Evolutionary conservation across 352 stramenopile genomes (phyloP).

Genomic region (Globisporangium barbulae): DNA sequence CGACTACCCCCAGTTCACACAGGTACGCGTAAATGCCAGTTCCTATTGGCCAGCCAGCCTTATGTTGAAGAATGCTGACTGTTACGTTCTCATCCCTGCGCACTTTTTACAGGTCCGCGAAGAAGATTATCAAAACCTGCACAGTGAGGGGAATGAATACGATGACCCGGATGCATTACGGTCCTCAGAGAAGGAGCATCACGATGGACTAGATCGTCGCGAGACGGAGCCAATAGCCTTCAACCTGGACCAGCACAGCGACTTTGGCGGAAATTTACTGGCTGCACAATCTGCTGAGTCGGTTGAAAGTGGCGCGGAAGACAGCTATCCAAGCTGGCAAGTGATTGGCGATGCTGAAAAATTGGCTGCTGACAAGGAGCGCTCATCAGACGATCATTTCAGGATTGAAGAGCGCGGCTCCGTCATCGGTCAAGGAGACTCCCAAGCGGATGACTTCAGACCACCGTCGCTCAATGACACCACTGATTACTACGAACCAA

Average conservation of each 20-base stretch:
- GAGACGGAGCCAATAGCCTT: neutral
- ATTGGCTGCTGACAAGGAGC: neutral
- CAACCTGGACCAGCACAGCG: neutral
- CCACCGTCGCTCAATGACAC: conserved; percentile 9
- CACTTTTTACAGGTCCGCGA: conserved; percentile 15
- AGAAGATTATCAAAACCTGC: conserved; percentile 6
- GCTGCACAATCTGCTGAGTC: neutral
- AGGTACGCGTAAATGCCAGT: conserved; percentile 16
- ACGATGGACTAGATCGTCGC: neutral
- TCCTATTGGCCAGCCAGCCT: neutral
- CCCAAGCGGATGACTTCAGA: neutral
- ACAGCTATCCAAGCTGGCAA: neutral
- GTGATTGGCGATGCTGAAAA: neutral
- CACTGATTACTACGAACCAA: conserved; percentile 23
- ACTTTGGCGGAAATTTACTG: no score
- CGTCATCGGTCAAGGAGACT: neutral
- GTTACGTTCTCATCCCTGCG: neutral
- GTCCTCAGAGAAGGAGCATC: neutral
- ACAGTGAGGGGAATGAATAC: neutral
- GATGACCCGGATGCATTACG: neutral
- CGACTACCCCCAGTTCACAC: neutral
- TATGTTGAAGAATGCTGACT: neutral
- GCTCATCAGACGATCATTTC: neutral
- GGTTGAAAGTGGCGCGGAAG: neutral
- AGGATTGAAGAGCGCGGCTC: neutral